Evolutionary conservation across 2,329 filamentous ascomycete genomes (phyloP).

Genomic region (Karstenula rhodostoma): DNA sequence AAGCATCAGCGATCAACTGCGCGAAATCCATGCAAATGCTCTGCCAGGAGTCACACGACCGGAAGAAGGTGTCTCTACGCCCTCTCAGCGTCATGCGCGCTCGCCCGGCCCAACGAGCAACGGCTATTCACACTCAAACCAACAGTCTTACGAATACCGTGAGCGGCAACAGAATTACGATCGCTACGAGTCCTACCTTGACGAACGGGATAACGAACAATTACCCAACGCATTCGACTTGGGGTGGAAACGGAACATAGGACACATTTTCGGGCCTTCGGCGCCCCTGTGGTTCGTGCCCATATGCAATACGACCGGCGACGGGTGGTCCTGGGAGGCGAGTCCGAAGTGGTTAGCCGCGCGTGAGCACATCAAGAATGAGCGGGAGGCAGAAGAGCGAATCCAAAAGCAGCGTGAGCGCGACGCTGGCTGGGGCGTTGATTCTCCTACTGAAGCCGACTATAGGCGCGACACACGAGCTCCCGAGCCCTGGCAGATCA

Average conservation of each 20-base stretch:
- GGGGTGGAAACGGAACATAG: constrained; percentile 80
- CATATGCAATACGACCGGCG: constrained; percentile 83
- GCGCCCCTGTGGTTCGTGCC: constrained; percentile 81
- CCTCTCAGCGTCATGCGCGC: constrained; percentile 43
- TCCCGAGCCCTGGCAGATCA: constrained; percentile 41
- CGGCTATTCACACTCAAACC: constrained; percentile 55
- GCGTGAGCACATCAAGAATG: constrained; percentile 65
- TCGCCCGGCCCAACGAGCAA: constrained; percentile 43
- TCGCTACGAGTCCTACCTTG: constrained; percentile 81
- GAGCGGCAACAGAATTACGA: constrained; percentile 72
- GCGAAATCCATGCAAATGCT: constrained; percentile 83
- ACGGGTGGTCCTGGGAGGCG: constrained; percentile 95
- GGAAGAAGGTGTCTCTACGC: constrained; percentile 76
- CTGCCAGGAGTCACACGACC: constrained; percentile 80
- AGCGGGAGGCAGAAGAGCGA: constrained; percentile 47
- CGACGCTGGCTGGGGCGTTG: constrained; percentile 71
- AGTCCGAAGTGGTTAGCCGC: constrained; percentile 80
- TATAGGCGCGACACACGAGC: constrained; percentile 40
- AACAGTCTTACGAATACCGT: constrained; percentile 55
- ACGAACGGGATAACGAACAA: constrained; percentile 86
- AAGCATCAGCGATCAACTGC: constrained; percentile 71
- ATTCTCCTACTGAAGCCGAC: constrained; percentile 49
- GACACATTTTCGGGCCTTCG: constrained; percentile 80
- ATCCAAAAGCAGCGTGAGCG: constrained; percentile 70
- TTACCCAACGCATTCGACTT: constrained; percentile 94